Base-by-base conservation (phyloP, 1,284 basidiomycete genomes). In the Fomitopsis schrenkii region DNA sequence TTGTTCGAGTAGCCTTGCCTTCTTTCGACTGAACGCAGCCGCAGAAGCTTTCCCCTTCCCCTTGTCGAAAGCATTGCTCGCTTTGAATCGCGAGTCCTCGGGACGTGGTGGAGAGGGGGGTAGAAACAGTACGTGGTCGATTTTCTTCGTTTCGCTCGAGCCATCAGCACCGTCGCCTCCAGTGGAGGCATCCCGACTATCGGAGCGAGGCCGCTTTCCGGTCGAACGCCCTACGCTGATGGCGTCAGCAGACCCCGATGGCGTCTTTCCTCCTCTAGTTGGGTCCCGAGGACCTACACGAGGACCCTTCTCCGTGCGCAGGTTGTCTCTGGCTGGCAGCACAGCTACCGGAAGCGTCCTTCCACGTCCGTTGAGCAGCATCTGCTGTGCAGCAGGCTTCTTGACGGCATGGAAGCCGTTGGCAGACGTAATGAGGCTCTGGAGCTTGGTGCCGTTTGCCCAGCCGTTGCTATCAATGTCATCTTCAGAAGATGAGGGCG, bases 31-130 rank as follows among this genome's bases (percentile, higher is more conserved):
- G 48, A 64, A 60, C 15, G 66, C 68, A 35, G 63, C 38, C 14
- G 38, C 56, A 12, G 56, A 65, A 4, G 68, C 68, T 58, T 69
- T 73, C n/a, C 61, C 62, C 62, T 80, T 82, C 28, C 71, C 73
- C 66, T 80, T 84, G 28, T 67, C 71, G 66, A 80, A 80, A 28
- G 65, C 60, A 35, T 17, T 53, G 30, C 46, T 57, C 64, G 63
- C 54, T 36, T 73, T 69, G 62, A 62, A 63, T 59, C 67, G 62
- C 42, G 70, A 63, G 57, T 70, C 57, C 44, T 70, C 74, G 56
- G 73, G 70, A 53, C 80, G 79, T 30, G 85, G 84, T 17, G 88
- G 88, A n/a, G 88, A 88, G 12, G 88, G 88, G 12, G 87, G 87
- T 15, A 74, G 65, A n/a, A 74, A 72, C 42, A 67, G 68, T 8